Evolutionary conservation across 805 yeast species (phyloP).

Genomic region (Wickerhamomyces strasburgensis): DNA sequence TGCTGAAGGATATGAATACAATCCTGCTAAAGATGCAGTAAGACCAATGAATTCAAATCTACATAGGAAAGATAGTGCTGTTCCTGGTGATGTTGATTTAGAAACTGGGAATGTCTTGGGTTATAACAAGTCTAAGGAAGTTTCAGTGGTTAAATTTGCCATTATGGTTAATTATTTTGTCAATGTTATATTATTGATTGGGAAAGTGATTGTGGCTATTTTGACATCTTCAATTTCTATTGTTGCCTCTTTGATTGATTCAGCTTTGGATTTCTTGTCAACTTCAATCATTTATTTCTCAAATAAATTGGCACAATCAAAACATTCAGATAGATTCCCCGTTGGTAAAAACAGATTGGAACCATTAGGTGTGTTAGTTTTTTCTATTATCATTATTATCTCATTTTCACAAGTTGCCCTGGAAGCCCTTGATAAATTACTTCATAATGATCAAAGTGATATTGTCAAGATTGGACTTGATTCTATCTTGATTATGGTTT

Average conservation of each 20-base stretch:
- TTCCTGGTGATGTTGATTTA: slow-evolving; percentile 56
- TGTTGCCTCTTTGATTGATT: slow-evolving; percentile 74
- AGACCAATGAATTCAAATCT: not conserved
- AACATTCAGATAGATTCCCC: slow-evolving; percentile 53
- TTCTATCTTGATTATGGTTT: slow-evolving; percentile 55
- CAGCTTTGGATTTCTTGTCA: slow-evolving; percentile 67
- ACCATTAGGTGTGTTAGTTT: slow-evolving; percentile 73
- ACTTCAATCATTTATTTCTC: slow-evolving; percentile 67
- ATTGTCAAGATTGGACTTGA: slow-evolving; percentile 44
- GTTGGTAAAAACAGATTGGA: slow-evolving; percentile 70
- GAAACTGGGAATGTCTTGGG: slow-evolving; percentile 56
- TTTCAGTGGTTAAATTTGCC: slow-evolving; percentile 47
- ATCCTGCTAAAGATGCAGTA: slow-evolving; percentile 11
- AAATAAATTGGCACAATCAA: slow-evolving; percentile 42
- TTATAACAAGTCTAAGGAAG: slow-evolving; percentile 37
- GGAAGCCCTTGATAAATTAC: slow-evolving; percentile 49
- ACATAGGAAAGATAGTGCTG: slow-evolving; percentile 31
- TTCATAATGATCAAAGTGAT: slow-evolving; percentile 31
- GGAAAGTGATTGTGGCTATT: slow-evolving; percentile 56
- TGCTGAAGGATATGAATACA: slow-evolving; percentile 1
- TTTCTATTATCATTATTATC: slow-evolving; percentile 63
- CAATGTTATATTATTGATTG: slow-evolving; percentile 53
- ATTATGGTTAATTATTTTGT: slow-evolving; percentile 59
- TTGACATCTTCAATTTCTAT: slow-evolving; percentile 69
- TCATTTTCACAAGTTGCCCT: slow-evolving; percentile 71